Conservation (phyloP, 108 stramenopile genomes). For the Tribonema minus region DNA sequence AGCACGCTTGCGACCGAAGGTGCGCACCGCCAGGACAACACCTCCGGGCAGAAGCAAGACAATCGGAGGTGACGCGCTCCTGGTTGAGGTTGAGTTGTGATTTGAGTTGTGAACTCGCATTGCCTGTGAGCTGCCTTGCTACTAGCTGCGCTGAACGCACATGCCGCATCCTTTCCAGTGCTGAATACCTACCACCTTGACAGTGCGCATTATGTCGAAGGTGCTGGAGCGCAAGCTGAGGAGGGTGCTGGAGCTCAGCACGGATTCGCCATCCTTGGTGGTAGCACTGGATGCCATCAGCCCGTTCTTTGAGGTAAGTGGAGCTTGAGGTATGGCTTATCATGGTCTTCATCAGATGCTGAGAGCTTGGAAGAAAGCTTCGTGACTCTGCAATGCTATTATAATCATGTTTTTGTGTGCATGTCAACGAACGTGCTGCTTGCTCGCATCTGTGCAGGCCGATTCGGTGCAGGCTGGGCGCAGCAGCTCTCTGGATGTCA, state of each 20-base stretch:
- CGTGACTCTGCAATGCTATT: too few relatives aligned
- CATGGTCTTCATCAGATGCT: too few relatives aligned
- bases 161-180: background rate
- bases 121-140: background rate
- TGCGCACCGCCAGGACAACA: background rate
- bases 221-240: conserved; percentile 53
- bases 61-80: background rate
- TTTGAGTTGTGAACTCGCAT: background rate
- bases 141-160: background rate
- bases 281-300: conserved; percentile 55
- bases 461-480: background rate
- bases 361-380: too few relatives aligned
- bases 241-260: conserved; percentile 55
- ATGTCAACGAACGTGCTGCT: too few relatives aligned
- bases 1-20: too few relatives aligned
- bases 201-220: conserved; percentile 6
- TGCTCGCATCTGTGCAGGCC: too few relatives aligned
- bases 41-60: background rate
- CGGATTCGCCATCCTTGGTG: conserved; percentile 54
- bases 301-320: conserved; percentile 37
- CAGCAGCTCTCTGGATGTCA: conserved; percentile 36
- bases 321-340: too few relatives aligned
- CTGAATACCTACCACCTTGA: background rate
- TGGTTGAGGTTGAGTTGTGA: background rate
- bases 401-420: too few relatives aligned